Evolutionary conservation across 441 rosid species (phyloP).

Genomic region (Erodium moschatum): DNA sequence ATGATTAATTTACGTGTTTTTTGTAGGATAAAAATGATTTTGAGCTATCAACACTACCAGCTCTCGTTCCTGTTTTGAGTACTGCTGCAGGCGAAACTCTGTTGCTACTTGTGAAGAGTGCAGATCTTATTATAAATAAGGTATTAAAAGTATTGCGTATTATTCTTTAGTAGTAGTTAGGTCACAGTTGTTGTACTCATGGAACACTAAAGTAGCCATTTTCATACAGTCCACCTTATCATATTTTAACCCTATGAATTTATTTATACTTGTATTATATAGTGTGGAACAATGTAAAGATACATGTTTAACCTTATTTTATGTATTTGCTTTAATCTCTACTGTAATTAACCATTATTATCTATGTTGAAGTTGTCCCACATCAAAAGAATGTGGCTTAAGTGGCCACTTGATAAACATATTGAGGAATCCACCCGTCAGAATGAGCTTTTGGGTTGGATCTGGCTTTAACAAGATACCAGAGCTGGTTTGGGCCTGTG

Average conservation of each 20-base stretch:
- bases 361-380: background rate
- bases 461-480: too few relatives aligned
- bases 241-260: background rate
- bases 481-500: too few relatives aligned
- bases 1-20: conserved; percentile 15
- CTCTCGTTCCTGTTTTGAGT: conserved; percentile 81
- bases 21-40: conserved; percentile 81
- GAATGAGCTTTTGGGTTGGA: too few relatives aligned
- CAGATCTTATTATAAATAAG: conserved; percentile 81
- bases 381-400: too few relatives aligned
- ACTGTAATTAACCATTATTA: background rate
- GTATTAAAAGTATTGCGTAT: conserved; percentile 26
- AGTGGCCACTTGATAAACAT: too few relatives aligned
- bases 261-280: background rate
- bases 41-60: conserved; percentile 78
- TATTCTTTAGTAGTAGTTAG: background rate
- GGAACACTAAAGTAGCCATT: background rate
- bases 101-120: conserved; percentile 72
- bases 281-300: background rate
- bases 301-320: background rate
- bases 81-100: conserved; percentile 89
- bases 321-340: background rate
- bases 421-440: too few relatives aligned
- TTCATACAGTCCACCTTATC: background rate
- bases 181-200: background rate